These are phyloP conservation scores for Nothomitra cinnamomea DNA, from an alignment of 2,329 filamentous ascomycete species.

Conservation along the genomic window DNA sequence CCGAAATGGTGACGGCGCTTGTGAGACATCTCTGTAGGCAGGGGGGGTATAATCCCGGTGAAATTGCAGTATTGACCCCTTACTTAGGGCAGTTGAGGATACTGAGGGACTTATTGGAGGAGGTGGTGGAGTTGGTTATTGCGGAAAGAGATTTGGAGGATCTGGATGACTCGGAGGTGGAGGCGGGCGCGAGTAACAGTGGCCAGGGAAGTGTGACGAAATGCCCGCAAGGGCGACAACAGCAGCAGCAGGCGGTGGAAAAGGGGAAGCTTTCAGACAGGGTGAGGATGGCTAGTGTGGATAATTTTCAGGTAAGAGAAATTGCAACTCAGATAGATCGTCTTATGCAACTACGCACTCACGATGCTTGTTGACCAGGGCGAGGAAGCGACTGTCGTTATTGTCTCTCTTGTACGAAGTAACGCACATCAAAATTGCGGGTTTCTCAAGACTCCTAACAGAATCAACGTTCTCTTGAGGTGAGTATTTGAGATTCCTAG, in stretches of 20 bases:
- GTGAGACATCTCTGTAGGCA: constrained; percentile 50
- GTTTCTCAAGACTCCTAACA: constrained; percentile 48
- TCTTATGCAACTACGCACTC: not conserved
- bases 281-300: constrained; percentile 45
- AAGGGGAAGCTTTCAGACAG: constrained; percentile 30
- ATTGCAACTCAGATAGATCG: not conserved
- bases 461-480: constrained; percentile 52
- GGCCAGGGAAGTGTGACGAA: not conserved
- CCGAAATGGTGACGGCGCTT: constrained; percentile 43
- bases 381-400: constrained; percentile 54
- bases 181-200: constrained; percentile 10
- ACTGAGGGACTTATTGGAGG: constrained; percentile 26
- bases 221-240: constrained; percentile 8
- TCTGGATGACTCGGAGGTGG: constrained; percentile 26
- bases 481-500: not conserved
- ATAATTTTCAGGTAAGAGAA: constrained; percentile 38
- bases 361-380: constrained; percentile 31
- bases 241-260: constrained; percentile 6
- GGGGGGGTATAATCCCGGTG: constrained; percentile 37
- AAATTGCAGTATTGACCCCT: constrained; percentile 55
- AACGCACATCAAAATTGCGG: constrained; percentile 42
- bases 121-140: constrained; percentile 42
- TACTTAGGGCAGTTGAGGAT: constrained; percentile 36
- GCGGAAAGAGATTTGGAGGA: constrained; percentile 44
- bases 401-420: constrained; percentile 55